Evolutionary conservation across 345 rosid species (phyloP).

Genomic region (Jatropha curcas): DNA sequence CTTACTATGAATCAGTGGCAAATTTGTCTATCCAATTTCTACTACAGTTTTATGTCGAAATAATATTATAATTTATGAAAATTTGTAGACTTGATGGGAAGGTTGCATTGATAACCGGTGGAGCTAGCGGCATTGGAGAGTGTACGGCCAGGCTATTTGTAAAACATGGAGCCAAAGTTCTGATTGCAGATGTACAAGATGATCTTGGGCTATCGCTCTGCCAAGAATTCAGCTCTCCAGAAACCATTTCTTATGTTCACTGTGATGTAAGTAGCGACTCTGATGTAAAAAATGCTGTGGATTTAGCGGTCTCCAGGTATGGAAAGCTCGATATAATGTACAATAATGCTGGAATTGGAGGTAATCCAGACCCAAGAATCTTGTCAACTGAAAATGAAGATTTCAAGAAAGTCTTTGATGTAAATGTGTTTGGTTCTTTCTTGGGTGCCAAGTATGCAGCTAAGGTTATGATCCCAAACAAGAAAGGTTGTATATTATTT

Average conservation of each 20-base stretch:
- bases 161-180: slow-evolving; percentile 31
- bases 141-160: slow-evolving; percentile 21
- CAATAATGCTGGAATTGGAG: background rate
- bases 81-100: slow-evolving; percentile 30
- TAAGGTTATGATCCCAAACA: background rate
- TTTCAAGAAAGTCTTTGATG: background rate
- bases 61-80: too few relatives aligned
- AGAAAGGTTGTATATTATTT: background rate
- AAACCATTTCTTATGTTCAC: background rate
- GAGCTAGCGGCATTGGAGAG: slow-evolving; percentile 29
- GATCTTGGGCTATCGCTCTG: slow-evolving; percentile 25
- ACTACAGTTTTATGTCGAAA: too few relatives aligned
- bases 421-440: background rate
- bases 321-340: slow-evolving; percentile 1
- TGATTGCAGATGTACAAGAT: slow-evolving; percentile 32
- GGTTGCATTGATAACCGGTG: slow-evolving; percentile 35
- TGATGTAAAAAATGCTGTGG: background rate
- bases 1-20: too few relatives aligned
- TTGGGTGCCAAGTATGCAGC: background rate
- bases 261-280: background rate
- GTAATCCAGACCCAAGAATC: background rate
- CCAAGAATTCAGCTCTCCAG: slow-evolving; percentile 12
- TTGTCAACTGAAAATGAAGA: background rate
- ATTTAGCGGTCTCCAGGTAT: background rate
- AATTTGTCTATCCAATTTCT: too few relatives aligned